phyloP scores from a whole-genome alignment of 1,284 basidiomycete genomes.

The Ustilago sp. region DNA sequence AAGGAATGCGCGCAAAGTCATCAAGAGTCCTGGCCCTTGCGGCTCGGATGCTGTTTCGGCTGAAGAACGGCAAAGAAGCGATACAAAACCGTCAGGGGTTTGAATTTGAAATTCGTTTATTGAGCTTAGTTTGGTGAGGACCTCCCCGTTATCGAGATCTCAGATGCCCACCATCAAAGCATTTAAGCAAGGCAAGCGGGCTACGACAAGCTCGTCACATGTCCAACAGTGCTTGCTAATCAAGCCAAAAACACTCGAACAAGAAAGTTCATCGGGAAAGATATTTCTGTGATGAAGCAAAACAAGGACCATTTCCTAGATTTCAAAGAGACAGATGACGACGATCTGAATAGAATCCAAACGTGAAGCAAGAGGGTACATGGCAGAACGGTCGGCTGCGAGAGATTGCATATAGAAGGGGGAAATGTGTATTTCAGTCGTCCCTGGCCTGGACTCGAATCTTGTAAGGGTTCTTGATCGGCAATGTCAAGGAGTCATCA shows the following conservation, averaged over 20 bases:
- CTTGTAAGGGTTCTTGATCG: slow-evolving; percentile 49
- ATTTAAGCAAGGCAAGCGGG: background rate
- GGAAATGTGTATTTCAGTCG: slow-evolving; percentile 14
- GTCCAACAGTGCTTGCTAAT: background rate
- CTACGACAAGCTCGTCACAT: background rate
- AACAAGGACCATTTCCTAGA: background rate
- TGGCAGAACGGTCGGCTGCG: background rate
- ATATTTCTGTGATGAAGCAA: background rate
- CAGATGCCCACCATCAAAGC: background rate
- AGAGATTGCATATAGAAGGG: background rate
- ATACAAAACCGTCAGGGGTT: background rate
- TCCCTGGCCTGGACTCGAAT: slow-evolving; percentile 37
- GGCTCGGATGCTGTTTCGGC: background rate
- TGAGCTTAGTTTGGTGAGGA: background rate
- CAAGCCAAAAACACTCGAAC: background rate
- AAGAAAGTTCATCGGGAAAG: background rate
- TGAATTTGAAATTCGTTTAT: slow-evolving; percentile 17
- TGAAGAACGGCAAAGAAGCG: background rate
- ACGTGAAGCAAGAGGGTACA: background rate
- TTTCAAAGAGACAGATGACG: background rate
- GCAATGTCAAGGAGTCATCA: slow-evolving; percentile 52
- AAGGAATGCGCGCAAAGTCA: too few relatives aligned
- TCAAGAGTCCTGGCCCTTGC: too few relatives aligned
- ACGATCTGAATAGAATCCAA: background rate
- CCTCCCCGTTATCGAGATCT: background rate